phyloP scores from a whole-genome alignment of 805 yeast species.

The Brettanomyces custersianus region DNA sequence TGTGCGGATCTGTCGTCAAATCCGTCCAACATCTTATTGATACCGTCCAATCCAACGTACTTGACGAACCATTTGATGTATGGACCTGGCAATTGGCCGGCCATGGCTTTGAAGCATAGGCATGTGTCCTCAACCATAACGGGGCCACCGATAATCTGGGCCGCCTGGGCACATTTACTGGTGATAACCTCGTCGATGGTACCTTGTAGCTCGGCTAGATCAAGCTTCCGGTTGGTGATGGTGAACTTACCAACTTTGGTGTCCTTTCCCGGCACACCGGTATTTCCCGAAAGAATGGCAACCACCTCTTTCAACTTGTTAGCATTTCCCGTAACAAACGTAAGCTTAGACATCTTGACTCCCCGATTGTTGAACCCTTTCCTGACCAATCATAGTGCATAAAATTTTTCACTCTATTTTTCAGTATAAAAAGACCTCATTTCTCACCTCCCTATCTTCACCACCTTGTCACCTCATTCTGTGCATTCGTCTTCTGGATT shows the following conservation, averaged over 20 bases:
- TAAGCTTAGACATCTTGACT: constrained; percentile 16
- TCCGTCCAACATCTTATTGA: constrained; percentile 68
- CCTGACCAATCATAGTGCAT: background rate
- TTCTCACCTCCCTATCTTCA: background rate
- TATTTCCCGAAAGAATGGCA: constrained; percentile 49
- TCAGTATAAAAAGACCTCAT: background rate
- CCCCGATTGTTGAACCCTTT: background rate
- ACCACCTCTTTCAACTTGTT: constrained; percentile 83
- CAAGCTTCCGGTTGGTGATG: constrained; percentile 60
- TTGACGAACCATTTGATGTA: constrained; percentile 80
- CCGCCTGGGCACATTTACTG: constrained; percentile 73
- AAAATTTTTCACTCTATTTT: background rate
- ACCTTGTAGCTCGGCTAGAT: constrained; percentile 89
- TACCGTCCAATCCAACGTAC: constrained; percentile 64
- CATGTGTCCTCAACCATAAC: constrained; percentile 95
- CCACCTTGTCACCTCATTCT: constrained; percentile 5
- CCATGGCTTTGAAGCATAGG: constrained; percentile 70
- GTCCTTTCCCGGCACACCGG: constrained; percentile 12
- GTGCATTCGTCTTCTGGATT: constrained; percentile 26
- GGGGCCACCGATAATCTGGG: constrained; percentile 55
- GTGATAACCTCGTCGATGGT: constrained; percentile 71
- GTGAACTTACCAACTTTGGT: constrained; percentile 37
- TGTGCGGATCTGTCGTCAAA: constrained; percentile 79
- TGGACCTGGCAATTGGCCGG: constrained; percentile 83
- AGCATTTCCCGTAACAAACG: constrained; percentile 62